These are phyloP conservation scores for Populus tomentosa DNA, from an alignment of 441 rosid genomes.

Conservation along the genomic window DNA sequence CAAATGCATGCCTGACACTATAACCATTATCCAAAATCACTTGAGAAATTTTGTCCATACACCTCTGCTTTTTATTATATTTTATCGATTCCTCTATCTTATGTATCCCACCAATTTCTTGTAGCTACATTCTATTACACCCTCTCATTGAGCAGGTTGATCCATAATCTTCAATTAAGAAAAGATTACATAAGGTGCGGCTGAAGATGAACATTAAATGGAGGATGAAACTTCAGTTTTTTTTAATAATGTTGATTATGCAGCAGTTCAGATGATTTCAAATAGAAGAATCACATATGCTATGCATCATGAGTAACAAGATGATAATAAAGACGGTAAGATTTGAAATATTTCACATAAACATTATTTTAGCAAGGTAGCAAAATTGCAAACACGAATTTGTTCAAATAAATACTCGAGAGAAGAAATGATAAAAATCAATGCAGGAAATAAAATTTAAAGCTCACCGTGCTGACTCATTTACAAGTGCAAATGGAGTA, in stretches of 20 bases:
- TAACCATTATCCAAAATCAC: not conserved
- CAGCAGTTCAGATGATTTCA: not conserved
- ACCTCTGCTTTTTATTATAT: not conserved
- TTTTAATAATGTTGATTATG: not conserved
- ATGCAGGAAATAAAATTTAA: constrained; percentile 5
- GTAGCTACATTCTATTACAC: not conserved
- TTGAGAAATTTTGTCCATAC: not conserved
- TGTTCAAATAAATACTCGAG: not conserved
- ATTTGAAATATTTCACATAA: too few relatives aligned
- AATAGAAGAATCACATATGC: not conserved
- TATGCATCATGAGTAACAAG: not conserved
- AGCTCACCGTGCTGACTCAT: constrained; percentile 76
- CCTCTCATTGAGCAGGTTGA: not conserved
- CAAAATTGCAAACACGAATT: not conserved
- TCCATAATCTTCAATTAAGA: not conserved
- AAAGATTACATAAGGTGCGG: not conserved
- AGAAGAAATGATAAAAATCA: not conserved
- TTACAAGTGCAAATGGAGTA: constrained; percentile 73
- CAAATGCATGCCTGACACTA: not conserved
- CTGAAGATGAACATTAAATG: not conserved
- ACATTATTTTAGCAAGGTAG: not conserved
- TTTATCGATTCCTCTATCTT: not conserved
- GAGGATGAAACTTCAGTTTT: not conserved
- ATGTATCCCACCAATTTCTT: not conserved
- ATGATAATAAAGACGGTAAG: not conserved